These are phyloP conservation scores for Sordaria brevicollis DNA, from an alignment of 495 filamentous ascomycete genomes.

Conservation along the genomic window DNA sequence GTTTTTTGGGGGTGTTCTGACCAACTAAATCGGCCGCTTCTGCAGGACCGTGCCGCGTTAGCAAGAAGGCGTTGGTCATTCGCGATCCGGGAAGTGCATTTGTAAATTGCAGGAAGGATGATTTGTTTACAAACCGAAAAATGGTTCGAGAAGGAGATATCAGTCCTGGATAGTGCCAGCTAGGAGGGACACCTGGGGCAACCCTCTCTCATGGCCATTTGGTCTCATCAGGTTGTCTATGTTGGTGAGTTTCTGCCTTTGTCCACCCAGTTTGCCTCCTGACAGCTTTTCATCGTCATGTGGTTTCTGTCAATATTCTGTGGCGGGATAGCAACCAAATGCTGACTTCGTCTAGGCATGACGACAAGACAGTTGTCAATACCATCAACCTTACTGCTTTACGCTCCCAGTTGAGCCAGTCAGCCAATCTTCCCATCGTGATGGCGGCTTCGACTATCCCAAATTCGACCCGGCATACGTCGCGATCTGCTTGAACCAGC, in stretches of 20 bases:
- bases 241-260: background rate
- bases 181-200: too few species aligned
- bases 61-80: background rate
- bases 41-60: background rate
- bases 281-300: background rate
- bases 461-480: background rate
- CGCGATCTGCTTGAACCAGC: background rate
- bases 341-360: background rate
- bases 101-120: background rate
- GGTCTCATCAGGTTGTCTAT: background rate
- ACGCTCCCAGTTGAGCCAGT: background rate
- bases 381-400: background rate
- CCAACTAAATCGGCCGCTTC: background rate
- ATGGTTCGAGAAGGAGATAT: background rate
- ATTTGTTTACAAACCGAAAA: background rate
- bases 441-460: background rate
- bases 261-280: background rate
- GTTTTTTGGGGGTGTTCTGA: background rate
- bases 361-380: background rate
- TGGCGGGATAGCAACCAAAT: background rate
- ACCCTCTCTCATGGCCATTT: background rate
- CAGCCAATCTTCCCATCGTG: background rate
- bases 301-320: background rate
- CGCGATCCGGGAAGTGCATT: background rate
- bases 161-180: background rate